Evolutionary conservation across 371 early-diverging fungal species (phyloP).

Genomic region (Funneliformis caledonium): DNA sequence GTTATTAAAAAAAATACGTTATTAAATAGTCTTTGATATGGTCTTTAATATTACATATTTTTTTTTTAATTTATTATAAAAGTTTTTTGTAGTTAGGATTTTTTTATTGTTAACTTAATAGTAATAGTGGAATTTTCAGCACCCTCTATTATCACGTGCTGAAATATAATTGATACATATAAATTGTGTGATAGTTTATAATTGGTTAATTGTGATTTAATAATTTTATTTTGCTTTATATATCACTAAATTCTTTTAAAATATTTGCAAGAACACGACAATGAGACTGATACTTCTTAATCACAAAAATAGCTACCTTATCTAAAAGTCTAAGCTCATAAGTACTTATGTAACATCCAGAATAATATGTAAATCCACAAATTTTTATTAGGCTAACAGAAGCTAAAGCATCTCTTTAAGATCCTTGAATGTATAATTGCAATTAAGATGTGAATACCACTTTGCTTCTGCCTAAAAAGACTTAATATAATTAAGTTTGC

Average conservation of each 20-base stretch:
- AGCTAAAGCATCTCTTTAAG: not conserved
- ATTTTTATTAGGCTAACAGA: conserved; percentile 3
- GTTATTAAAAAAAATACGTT: too few species aligned
- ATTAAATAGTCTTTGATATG: too few species aligned
- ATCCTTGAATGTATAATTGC: not conserved
- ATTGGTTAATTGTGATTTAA: too few species aligned
- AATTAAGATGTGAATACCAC: not conserved
- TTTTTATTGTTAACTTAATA: too few species aligned
- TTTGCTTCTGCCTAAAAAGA: conserved; percentile 8
- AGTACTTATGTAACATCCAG: conserved; percentile 4
- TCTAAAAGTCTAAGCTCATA: conserved; percentile 6
- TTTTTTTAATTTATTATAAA: too few species aligned
- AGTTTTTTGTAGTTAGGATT: too few species aligned
- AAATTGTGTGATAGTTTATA: too few species aligned
- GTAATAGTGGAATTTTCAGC: too few species aligned
- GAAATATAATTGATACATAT: too few species aligned
- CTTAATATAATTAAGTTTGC: conserved; percentile 38
- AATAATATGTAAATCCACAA: not conserved
- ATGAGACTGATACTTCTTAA: conserved; percentile 11
- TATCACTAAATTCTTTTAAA: conserved; percentile 6
- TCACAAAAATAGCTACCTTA: conserved; percentile 20
- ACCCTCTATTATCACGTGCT: too few species aligned
- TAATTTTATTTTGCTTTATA: too few species aligned
- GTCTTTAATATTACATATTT: too few species aligned
- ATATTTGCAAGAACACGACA: conserved; percentile 10